These are phyloP conservation scores for Albizia julibrissin DNA, from an alignment of 306 rosid genomes.

Conservation along the genomic window DNA sequence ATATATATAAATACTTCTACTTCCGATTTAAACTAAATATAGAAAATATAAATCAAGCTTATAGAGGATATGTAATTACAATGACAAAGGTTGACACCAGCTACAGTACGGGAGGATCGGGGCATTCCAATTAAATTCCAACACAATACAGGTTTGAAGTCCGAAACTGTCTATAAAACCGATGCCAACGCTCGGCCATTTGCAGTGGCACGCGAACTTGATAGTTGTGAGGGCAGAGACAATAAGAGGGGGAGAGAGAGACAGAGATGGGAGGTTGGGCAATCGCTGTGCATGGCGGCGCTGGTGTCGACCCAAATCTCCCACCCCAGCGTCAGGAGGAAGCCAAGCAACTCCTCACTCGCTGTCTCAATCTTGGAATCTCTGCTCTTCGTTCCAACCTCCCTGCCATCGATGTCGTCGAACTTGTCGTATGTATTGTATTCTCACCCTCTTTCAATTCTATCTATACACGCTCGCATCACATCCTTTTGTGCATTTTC, in stretches of 20 bases:
- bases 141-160: constrained; percentile 18
- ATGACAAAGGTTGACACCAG: neutral
- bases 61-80: too few species aligned
- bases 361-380: constrained; percentile 84
- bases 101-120: neutral
- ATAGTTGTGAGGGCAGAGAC: neutral
- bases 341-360: constrained; percentile 83
- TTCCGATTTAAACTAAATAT: too few species aligned
- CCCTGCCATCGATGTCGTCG: constrained; percentile 89
- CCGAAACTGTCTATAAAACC: constrained; percentile 36
- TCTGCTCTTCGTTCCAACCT: constrained; percentile 68
- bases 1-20: too few species aligned
- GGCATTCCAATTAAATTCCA: neutral
- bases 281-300: constrained; percentile 95
- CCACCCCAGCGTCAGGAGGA: constrained; percentile 77
- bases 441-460: neutral
- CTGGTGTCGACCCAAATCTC: constrained; percentile 97
- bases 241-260: neutral
- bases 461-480: neutral
- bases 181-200: neutral
- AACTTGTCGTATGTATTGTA: constrained; percentile 70
- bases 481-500: neutral
- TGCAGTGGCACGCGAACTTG: neutral
- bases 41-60: neutral
- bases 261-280: constrained; percentile 79